Evolutionary conservation across 1,284 basidiomycete genomes (phyloP), one percentile per base, ranked within the genome.

Genomic region (Clitocybe nebularis): DNA sequence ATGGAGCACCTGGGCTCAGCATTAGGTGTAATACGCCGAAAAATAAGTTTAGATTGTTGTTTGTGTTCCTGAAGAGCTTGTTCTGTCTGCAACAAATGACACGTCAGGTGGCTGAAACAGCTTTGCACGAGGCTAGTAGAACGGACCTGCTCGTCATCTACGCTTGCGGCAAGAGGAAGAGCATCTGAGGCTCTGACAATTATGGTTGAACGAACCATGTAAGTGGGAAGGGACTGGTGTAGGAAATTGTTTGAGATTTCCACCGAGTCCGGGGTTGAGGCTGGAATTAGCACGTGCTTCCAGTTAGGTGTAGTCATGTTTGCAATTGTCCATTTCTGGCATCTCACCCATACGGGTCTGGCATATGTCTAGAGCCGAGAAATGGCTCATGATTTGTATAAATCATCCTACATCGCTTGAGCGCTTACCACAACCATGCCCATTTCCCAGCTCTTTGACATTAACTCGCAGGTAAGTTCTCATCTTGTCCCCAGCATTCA

Each of bases 1-100:
- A 99, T 99, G 6, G 92, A 96, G 66, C 95, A 97, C 22, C 89
- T 79, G 10, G 93, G 91, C 63, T 99, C 96, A 14, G 91, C 87
- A 58, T 95, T 93, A 28, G 93, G 82, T 23, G 88, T 91, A 61
- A 99, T 84, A 36, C 95, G 83, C 44, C 94, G 79, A 62, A 98
- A 96, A 58, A 99, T 87, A 55, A 98, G 79, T 67, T 99, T 99
- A 36, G 93, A 84, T 63, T 99, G 95, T 58, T 98, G 95, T 65
- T 98, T 99, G 77, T 97, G 93, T 67, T 98, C 95, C 56, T 93
- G 90, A 36, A 99, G 74, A 45, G 87, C 79, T 58, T 88, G 84
- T 64, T 97, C 94, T 50, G 89, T 95, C 92, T 96, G 59, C 46
- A 52, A 46, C 17, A n/a, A 48, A 49, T 57, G 59, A 62, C 58